These are phyloP conservation scores for Dothideomycetes sp. DNA, from an alignment of 2,329 filamentous ascomycete genomes.

Conservation along the genomic window DNA sequence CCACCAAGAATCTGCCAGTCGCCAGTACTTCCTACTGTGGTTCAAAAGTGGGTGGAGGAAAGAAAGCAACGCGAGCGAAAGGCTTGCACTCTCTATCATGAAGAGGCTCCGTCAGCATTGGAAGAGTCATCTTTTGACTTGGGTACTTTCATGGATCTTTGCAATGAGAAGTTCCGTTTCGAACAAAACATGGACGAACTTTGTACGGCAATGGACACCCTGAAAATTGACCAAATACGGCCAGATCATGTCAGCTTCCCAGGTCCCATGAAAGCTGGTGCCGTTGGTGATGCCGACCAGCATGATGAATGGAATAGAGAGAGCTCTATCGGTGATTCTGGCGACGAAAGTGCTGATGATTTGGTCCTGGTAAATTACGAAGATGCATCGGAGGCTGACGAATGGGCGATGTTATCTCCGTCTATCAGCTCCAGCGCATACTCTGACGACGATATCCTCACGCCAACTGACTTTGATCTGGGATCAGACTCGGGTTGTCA, in stretches of 20 bases:
- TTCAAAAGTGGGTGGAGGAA: neutral
- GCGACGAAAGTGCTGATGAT: neutral
- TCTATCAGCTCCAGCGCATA: neutral
- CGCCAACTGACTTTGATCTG: neutral
- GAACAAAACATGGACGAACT: neutral
- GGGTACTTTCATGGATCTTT: neutral
- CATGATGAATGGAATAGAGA: neutral
- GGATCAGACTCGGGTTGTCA: neutral
- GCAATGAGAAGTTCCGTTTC: neutral
- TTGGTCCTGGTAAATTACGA: neutral
- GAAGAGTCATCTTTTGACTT: neutral
- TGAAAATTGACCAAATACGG: neutral
- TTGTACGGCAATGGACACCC: neutral
- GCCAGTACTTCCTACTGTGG: neutral
- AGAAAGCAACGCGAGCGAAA: neutral
- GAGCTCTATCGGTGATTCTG: neutral
- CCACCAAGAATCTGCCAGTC: too few relatives aligned
- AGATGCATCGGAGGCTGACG: neutral
- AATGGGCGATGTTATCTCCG: neutral
- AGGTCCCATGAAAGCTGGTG: neutral
- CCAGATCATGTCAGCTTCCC: neutral
- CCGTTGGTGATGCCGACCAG: neutral
- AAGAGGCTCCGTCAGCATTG: neutral
- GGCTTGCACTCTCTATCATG: neutral
- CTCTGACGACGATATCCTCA: neutral